These are phyloP conservation scores for Aspergillus fumigatiaffinis DNA, from an alignment of 2,329 filamentous ascomycete genomes.

Conservation along the genomic window DNA sequence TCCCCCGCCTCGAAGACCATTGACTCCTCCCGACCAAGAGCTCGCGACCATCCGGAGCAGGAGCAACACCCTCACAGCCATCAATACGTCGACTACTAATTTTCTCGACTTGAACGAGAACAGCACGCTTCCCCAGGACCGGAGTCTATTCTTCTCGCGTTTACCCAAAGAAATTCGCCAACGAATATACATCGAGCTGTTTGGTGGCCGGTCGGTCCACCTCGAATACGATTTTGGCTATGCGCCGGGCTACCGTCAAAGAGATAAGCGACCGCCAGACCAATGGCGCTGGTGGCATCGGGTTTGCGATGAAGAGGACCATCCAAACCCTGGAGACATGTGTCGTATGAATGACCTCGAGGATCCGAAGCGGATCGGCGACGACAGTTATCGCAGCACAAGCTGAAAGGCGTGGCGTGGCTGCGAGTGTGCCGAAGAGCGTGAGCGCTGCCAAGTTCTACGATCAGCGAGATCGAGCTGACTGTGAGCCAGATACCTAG, in stretches of 20 bases:
- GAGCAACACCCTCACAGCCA: not conserved
- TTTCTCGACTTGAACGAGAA: not conserved
- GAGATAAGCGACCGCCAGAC: conserved; percentile 4
- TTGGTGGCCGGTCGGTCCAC: conserved; percentile 1
- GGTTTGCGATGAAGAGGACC: conserved; percentile 1
- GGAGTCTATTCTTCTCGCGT: conserved; percentile 1
- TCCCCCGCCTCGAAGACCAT: not conserved
- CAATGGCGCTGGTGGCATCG: conserved; percentile 7
- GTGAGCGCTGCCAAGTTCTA: not conserved
- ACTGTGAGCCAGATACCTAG: not conserved
- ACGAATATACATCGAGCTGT: conserved; percentile 1
- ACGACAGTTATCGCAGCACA: not conserved
- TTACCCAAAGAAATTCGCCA: not conserved
- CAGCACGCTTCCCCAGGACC: not conserved
- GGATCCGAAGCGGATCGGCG: conserved; percentile 1
- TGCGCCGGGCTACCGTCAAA: not conserved
- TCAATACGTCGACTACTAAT: not conserved
- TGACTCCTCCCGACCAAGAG: not conserved
- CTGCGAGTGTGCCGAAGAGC: conserved; percentile 1
- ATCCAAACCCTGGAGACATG: conserved; percentile 1
- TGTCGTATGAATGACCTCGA: conserved; percentile 2
- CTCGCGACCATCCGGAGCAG: not conserved
- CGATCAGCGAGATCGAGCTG: not conserved
- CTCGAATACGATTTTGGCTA: conserved; percentile 4
- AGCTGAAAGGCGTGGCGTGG: conserved; percentile 3